phyloP scores from a whole-genome alignment of 2,329 filamentous ascomycete species.

The Fusarium siculi region DNA sequence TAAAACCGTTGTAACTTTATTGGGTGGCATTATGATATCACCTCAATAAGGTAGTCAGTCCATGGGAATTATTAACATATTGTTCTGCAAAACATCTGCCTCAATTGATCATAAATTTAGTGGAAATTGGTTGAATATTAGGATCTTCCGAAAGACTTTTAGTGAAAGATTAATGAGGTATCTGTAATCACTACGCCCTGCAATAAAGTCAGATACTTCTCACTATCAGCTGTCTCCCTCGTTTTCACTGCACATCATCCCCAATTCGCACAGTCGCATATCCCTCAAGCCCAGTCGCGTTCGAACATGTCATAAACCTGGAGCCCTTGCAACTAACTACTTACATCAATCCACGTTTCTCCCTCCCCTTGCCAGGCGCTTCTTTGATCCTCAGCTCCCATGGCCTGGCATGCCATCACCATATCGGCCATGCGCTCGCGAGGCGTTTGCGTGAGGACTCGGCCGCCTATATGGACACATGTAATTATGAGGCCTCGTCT shows the following conservation, averaged over 20 bases:
- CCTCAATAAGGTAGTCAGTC: slow-evolving; percentile 22
- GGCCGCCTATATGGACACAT: slow-evolving; percentile 23
- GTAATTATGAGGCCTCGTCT: slow-evolving; percentile 14
- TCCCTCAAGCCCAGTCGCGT: slow-evolving; percentile 41
- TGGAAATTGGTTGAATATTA: not conserved
- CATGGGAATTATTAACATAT: slow-evolving; percentile 2
- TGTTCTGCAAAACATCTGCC: not conserved
- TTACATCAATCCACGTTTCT: slow-evolving; percentile 29
- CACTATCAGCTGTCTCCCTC: not conserved
- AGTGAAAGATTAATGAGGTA: not conserved
- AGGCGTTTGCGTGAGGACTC: slow-evolving; percentile 7
- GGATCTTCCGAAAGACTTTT: fast-evolving
- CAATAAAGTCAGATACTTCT: not conserved
- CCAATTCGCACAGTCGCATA: slow-evolving; percentile 32
- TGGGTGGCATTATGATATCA: slow-evolving; percentile 18
- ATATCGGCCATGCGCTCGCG: slow-evolving; percentile 36
- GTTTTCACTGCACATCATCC: slow-evolving; percentile 27
- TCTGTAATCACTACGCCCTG: not conserved
- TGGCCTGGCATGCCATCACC: slow-evolving; percentile 40
- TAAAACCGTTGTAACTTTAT: slow-evolving; percentile 11
- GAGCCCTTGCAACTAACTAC: slow-evolving; percentile 26
- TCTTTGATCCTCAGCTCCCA: slow-evolving; percentile 23
- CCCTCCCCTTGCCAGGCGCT: slow-evolving; percentile 25
- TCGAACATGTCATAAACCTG: slow-evolving; percentile 46
- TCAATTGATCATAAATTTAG: not conserved